Conservation (phyloP, 257 asterid genomes). For the Capsicum pubescens region DNA sequence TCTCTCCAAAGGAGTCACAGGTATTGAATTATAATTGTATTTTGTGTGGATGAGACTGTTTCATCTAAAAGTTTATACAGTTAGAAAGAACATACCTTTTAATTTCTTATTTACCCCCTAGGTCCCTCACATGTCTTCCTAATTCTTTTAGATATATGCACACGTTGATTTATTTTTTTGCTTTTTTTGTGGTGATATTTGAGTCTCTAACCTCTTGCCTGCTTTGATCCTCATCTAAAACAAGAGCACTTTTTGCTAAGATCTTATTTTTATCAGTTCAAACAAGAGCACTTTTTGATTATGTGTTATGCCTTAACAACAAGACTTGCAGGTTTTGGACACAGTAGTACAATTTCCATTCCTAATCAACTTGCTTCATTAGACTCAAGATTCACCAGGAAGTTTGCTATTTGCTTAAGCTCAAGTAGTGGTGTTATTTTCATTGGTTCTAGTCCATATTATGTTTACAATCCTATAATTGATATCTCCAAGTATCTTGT, state of each 20-base stretch:
- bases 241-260: background rate
- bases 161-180: background rate
- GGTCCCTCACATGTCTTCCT: background rate
- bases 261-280: background rate
- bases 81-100: background rate
- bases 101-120: background rate
- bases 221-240: background rate
- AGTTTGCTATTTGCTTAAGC: constrained; percentile 21
- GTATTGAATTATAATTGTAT: background rate
- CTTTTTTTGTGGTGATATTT: background rate
- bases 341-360: constrained; percentile 18
- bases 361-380: constrained; percentile 29
- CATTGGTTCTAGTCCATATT: constrained; percentile 29
- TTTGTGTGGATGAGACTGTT: background rate
- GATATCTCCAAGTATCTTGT: too few relatives aligned
- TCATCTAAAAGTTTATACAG: background rate
- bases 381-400: constrained; percentile 30
- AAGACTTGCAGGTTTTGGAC: constrained; percentile 36
- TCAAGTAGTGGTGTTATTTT: background rate
- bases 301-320: background rate
- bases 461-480: background rate
- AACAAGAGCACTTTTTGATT: background rate
- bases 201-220: too few relatives aligned
- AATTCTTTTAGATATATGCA: too few relatives aligned
- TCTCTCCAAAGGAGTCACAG: constrained; percentile 30